Evolutionary conservation across 192 early-diverging fungal species (phyloP), one percentile per base, ranked within the genome.

Genomic region (Dimargaris cristalligena): DNA sequence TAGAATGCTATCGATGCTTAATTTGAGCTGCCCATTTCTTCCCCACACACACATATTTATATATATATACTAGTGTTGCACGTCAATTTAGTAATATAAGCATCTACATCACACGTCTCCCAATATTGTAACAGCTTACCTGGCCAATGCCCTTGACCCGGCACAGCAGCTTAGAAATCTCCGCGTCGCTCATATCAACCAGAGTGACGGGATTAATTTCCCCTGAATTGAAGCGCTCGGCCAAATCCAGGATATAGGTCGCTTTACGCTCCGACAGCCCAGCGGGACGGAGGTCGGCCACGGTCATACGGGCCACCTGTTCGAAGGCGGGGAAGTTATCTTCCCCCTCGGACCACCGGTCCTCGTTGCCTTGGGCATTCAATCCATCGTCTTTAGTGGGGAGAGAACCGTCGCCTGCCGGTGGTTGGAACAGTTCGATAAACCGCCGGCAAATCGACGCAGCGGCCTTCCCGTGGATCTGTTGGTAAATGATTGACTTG

Each of bases 381-480:
- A n/a, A n/a, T n/a, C n/a, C n/a, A n/a, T n/a, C n/a, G n/a, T n/a
- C n/a, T n/a, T n/a, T n/a, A n/a, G n/a, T n/a, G n/a, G n/a, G n/a
- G n/a, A n/a, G n/a, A n/a, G n/a, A n/a, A n/a, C n/a, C n/a, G n/a
- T n/a, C n/a, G n/a, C n/a, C n/a, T n/a, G n/a, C n/a, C n/a, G n/a
- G n/a, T 14, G 55, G 33, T n/a, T 57, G 33, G 22, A 34, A 85
- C 9, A 72, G 64, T 23, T 63, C 65, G 26, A 88, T 38, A 45
- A 84, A 85, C 46, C 72, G 54, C 0, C 69, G 58, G 11, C 69
- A 58, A 60, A 88, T 88, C 4, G 82, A 63, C 6, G 69, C 64
- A 1, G 82, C 83, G 6, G 83, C 86, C 35, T 77, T 80, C 20
- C 86, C 86, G 16, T 71, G 69, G 25, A 88, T 70, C 70, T 87